A percentile compares a stretch with the other conserved stretches of the same genome.
These are phyloP conservation scores for Hericium rajendrae DNA, from an alignment of 768 basidiomycete genomes.

Conservation along the genomic window DNA sequence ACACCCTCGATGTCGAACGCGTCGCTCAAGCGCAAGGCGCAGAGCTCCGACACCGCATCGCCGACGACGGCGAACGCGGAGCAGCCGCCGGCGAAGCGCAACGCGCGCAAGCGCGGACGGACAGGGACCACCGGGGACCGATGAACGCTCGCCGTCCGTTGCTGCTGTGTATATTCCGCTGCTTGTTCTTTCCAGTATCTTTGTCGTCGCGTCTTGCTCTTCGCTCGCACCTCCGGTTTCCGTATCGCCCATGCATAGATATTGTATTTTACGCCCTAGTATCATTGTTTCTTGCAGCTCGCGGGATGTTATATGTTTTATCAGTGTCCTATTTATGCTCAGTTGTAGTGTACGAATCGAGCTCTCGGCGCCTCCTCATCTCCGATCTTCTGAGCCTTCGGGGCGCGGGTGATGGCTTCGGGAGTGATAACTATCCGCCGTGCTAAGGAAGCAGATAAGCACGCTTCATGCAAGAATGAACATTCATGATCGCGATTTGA, in stretches of 20 bases:
- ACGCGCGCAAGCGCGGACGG: constrained; percentile 45
- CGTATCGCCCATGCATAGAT: constrained; percentile 1
- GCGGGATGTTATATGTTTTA: constrained; percentile 22
- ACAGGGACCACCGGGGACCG: constrained; percentile 34
- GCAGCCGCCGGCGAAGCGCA: constrained; percentile 39
- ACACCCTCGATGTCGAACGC: constrained; percentile 21
- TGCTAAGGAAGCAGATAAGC: too few relatives aligned
- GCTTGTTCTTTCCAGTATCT: background rate
- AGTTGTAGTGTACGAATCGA: background rate
- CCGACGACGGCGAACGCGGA: constrained; percentile 41
- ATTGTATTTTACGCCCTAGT: constrained; percentile 12
- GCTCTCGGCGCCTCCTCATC: background rate
- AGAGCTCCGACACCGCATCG: constrained; percentile 29
- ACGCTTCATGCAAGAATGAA: too few relatives aligned
- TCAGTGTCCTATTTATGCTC: constrained; percentile 22
- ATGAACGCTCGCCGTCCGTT: background rate
- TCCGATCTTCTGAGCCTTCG: too few relatives aligned
- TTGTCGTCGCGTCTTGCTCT: background rate
- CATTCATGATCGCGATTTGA: too few relatives aligned
- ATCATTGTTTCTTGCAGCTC: constrained; percentile 14
- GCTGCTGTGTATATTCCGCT: constrained; percentile 2
- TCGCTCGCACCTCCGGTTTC: too few relatives aligned
- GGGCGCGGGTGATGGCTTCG: too few relatives aligned
- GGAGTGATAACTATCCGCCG: too few relatives aligned
- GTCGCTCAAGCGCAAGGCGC: constrained; percentile 27